phyloP scores from a whole-genome alignment of 2,329 filamentous ascomycete species.

The Claviceps sp. region DNA sequence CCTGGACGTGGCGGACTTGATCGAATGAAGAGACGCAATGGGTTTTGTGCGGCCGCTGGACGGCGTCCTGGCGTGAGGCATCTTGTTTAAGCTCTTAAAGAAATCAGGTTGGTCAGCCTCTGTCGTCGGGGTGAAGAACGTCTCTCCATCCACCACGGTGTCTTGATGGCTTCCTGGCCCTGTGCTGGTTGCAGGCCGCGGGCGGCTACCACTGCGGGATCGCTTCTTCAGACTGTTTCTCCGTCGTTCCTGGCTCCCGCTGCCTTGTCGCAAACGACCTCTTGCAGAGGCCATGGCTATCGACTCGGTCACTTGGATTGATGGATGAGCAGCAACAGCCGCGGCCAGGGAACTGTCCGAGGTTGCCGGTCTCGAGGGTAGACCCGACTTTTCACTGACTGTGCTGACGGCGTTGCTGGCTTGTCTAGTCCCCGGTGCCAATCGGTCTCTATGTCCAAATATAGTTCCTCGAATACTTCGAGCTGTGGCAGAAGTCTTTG shows the following conservation, averaged over 20 bases:
- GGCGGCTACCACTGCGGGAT: conserved; percentile 35
- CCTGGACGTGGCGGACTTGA: conserved; percentile 27
- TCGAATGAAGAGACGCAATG: conserved; percentile 31
- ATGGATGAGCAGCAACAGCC: conserved; percentile 36
- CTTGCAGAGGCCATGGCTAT: conserved; percentile 24
- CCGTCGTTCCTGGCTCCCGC: conserved; percentile 23
- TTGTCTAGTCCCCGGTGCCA: conserved; percentile 28
- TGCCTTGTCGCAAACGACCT: conserved; percentile 19
- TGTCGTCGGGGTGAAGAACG: conserved; percentile 34
- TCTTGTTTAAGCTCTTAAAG: conserved; percentile 28
- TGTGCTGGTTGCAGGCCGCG: conserved; percentile 30
- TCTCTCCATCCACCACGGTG: conserved; percentile 36
- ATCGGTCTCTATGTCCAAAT: conserved; percentile 48
- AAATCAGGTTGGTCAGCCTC: conserved; percentile 29
- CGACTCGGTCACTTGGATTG: conserved; percentile 66
- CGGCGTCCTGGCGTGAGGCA: conserved; percentile 23
- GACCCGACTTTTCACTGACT: conserved; percentile 23
- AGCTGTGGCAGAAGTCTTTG: conserved; percentile 59
- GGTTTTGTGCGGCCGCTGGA: conserved; percentile 30
- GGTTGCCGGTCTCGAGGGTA: conserved; percentile 21
- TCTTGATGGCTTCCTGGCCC: conserved; percentile 22
- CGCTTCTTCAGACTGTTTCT: conserved; percentile 40
- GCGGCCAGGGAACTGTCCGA: conserved; percentile 26
- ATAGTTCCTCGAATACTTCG: conserved; percentile 63
- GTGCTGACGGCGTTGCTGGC: conserved; percentile 18